phyloP scores from a whole-genome alignment of 1,284 basidiomycete species.

The Ustilago lituana region DNA sequence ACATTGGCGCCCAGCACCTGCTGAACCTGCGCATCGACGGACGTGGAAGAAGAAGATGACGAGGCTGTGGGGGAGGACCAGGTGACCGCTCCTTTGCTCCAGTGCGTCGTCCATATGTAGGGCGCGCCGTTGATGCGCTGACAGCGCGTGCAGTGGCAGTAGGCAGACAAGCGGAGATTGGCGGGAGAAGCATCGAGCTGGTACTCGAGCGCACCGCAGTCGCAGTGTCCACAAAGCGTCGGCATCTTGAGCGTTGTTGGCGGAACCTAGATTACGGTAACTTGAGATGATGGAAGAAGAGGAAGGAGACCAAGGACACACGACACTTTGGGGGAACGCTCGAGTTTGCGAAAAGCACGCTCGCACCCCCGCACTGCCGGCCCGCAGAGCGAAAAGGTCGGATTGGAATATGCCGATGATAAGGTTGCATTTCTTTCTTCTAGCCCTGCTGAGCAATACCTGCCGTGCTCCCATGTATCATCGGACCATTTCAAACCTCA shows the following conservation, averaged over 20 bases:
- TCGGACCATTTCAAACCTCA: no score
- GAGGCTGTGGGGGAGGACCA: slow-evolving; percentile 46
- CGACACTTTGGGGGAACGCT: neutral
- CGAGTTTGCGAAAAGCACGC: neutral
- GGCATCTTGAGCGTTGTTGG: slow-evolving; percentile 8
- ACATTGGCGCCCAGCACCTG: slow-evolving; percentile 17
- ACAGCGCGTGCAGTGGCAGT: slow-evolving; percentile 60
- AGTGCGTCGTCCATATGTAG: slow-evolving; percentile 59
- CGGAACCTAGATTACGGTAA: no score
- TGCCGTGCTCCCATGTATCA: no score
- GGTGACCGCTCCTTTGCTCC: slow-evolving; percentile 47
- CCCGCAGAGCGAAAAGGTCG: no score
- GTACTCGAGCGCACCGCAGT: slow-evolving; percentile 46
- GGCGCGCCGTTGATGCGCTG: slow-evolving; percentile 61
- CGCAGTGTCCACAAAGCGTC: slow-evolving; percentile 43
- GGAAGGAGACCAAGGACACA: neutral
- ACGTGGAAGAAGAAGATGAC: neutral
- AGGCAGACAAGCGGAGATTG: slow-evolving; percentile 48
- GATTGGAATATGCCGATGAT: no score
- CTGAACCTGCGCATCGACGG: slow-evolving; percentile 9
- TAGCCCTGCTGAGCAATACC: no score
- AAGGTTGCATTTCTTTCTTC: no score
- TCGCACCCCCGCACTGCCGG: no score
- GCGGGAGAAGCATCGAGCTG: slow-evolving; percentile 20
- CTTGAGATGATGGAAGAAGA: neutral